phyloP scores from a whole-genome alignment of 1,284 basidiomycete genomes.

The Chondrostereum purpureum region DNA sequence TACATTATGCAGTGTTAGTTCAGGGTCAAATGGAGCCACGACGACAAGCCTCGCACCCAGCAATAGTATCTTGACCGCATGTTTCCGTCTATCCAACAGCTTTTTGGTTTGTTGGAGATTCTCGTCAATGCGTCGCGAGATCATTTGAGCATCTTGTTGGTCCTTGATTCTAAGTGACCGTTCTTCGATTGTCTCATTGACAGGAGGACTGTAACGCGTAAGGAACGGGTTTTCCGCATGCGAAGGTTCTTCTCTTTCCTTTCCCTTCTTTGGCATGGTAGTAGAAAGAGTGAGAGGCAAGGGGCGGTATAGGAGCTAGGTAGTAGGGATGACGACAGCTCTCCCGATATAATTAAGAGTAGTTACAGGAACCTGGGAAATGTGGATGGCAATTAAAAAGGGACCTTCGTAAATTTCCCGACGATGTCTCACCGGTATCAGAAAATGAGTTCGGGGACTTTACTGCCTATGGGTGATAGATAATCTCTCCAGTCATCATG shows the following conservation, averaged over 20 bases:
- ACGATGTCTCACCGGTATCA: too few relatives aligned
- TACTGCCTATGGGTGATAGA: too few relatives aligned
- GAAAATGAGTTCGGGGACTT: too few relatives aligned
- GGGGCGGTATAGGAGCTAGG: too few relatives aligned
- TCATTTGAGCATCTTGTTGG: slow-evolving; percentile 37
- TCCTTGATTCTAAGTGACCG: slow-evolving; percentile 30
- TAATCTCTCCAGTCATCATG: too few relatives aligned
- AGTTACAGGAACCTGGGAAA: too few relatives aligned
- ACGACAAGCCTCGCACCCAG: slow-evolving; percentile 55
- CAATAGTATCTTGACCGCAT: slow-evolving; percentile 56
- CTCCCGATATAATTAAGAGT: too few relatives aligned
- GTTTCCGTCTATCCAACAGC: slow-evolving; percentile 44
- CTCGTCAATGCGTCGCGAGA: slow-evolving; percentile 52
- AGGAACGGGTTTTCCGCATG: slow-evolving; percentile 13
- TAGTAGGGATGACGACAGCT: too few relatives aligned
- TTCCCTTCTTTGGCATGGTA: neutral
- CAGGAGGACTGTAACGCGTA: slow-evolving; percentile 25
- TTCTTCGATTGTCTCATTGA: slow-evolving; percentile 41
- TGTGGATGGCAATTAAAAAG: too few relatives aligned
- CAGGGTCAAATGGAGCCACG: neutral
- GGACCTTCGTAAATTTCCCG: too few relatives aligned
- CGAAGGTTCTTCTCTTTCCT: neutral
- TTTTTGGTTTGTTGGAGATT: slow-evolving; percentile 45
- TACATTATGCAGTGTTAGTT: slow-evolving; percentile 22
- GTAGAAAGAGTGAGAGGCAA: too few relatives aligned